Percentiles rank a stretch among this genome's conserved stretches.
These are phyloP conservation scores for Aspergillus tanneri DNA, from an alignment of 2,329 filamentous ascomycete species.

Conservation along the genomic window DNA sequence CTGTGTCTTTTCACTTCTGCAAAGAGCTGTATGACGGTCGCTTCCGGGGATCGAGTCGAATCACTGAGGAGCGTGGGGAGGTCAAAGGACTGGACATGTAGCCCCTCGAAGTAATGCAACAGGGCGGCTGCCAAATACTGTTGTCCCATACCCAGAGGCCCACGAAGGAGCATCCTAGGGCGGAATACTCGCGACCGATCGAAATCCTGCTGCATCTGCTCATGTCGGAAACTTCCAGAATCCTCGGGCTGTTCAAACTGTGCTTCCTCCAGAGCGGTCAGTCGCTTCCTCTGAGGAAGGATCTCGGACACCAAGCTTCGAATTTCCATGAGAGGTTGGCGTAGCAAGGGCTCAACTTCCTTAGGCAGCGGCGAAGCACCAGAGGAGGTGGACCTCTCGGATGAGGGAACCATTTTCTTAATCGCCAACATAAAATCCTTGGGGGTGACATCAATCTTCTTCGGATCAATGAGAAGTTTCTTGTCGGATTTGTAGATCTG, in stretches of 20 bases:
- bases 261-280: conserved; percentile 89
- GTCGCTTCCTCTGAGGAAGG: conserved; percentile 79
- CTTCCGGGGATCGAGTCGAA: conserved; percentile 74
- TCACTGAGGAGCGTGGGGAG: conserved; percentile 84
- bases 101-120: conserved; percentile 84
- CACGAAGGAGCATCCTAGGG: conserved; percentile 79
- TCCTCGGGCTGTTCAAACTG: conserved; percentile 83
- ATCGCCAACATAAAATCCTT: conserved; percentile 97
- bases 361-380: conserved; percentile 78
- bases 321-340: conserved; percentile 69
- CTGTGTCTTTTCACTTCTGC: conserved; percentile 91
- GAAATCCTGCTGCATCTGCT: conserved; percentile 75
- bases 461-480: conserved; percentile 84
- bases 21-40: conserved; percentile 86
- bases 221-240: conserved; percentile 79
- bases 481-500: conserved; percentile 91
- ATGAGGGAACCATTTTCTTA: conserved; percentile 94
- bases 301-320: conserved; percentile 69
- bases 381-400: conserved; percentile 82
- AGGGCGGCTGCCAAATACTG: conserved; percentile 82
- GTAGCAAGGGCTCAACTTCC: conserved; percentile 76
- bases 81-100: conserved; percentile 94
- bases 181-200: conserved; percentile 85
- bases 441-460: conserved; percentile 79
- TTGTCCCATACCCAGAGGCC: conserved; percentile 88